These are phyloP conservation scores for Myxozyma lipomycoides DNA, from an alignment of 805 yeast species.

Conservation along the genomic window DNA sequence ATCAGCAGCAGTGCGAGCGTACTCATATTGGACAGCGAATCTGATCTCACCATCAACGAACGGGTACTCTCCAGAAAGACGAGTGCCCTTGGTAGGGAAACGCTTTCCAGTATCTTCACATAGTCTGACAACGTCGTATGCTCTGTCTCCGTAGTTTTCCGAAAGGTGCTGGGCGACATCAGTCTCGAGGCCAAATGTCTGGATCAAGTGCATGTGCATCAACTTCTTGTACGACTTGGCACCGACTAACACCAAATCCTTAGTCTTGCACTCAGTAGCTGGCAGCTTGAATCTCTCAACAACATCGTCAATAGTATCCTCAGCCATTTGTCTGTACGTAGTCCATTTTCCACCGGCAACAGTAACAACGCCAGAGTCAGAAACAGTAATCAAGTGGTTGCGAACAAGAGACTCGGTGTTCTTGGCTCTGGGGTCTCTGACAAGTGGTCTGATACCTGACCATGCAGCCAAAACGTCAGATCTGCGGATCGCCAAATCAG, in stretches of 20 bases:
- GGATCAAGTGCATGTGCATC: slow-evolving; percentile 73
- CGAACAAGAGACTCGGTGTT: slow-evolving; percentile 87
- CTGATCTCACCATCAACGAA: slow-evolving; percentile 80
- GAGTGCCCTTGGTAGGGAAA: slow-evolving; percentile 37
- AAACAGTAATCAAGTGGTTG: slow-evolving; percentile 72
- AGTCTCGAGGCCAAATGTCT: slow-evolving; percentile 67
- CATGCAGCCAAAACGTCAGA: slow-evolving; percentile 91
- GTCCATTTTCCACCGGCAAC: slow-evolving; percentile 99
- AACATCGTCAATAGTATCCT: slow-evolving; percentile 80
- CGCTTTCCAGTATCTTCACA: slow-evolving; percentile 33
- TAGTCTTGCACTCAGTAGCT: slow-evolving; percentile 47
- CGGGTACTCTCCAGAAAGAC: slow-evolving; percentile 63
- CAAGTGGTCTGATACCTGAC: slow-evolving; percentile 96
- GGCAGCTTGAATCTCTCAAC: slow-evolving; percentile 47
- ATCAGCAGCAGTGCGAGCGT: slow-evolving; percentile 82
- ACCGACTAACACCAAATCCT: slow-evolving; percentile 59
- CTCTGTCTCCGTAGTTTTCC: slow-evolving; percentile 83
- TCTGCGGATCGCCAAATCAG: slow-evolving; percentile 78
- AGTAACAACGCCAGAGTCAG: slow-evolving; percentile 75
- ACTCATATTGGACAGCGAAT: slow-evolving; percentile 77
- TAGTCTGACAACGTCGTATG: slow-evolving; percentile 63
- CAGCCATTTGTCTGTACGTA: slow-evolving; percentile 95
- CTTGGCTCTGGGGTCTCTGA: slow-evolving; percentile 59
- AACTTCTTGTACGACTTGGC: slow-evolving; percentile 75
- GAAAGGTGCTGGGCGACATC: slow-evolving; percentile 77